Evolutionary conservation across 2,329 filamentous ascomycete genomes (phyloP).

Genomic region (Elsinoe necatrix): DNA sequence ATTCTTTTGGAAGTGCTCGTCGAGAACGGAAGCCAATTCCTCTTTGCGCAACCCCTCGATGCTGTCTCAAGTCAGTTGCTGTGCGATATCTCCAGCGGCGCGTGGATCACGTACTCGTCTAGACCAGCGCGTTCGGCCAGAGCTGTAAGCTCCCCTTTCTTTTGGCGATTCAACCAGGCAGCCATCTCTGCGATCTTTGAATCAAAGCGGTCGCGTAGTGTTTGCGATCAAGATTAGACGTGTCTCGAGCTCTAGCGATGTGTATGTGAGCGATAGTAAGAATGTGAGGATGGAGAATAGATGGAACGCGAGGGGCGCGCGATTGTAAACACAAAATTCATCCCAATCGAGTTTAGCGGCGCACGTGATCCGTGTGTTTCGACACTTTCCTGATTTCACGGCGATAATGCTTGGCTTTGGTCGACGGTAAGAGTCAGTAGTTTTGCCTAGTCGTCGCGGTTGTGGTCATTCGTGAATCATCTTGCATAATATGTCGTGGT

Average conservation of each 20-base stretch:
- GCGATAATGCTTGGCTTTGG: not conserved
- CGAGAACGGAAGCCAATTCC: conserved; percentile 68
- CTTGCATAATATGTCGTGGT: not conserved
- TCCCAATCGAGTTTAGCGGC: conserved; percentile 12
- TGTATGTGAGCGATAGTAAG: not conserved
- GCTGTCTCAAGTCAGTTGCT: conserved; percentile 6
- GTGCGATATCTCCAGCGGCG: conserved; percentile 4
- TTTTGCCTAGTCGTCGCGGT: too few relatives aligned
- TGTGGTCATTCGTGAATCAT: too few relatives aligned
- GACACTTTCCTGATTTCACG: not conserved
- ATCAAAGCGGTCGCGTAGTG: conserved; percentile 37
- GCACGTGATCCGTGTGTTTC: conserved; percentile 5
- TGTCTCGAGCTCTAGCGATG: not conserved
- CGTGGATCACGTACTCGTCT: conserved; percentile 53
- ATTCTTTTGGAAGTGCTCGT: conserved; percentile 64
- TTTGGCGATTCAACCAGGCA: conserved; percentile 70
- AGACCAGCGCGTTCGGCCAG: conserved; percentile 64
- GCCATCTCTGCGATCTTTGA: conserved; percentile 48
- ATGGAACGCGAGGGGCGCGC: conserved; percentile 11
- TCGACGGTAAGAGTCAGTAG: too few relatives aligned
- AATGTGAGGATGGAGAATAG: not conserved
- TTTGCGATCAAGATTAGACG: conserved; percentile 37
- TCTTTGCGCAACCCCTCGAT: conserved; percentile 44
- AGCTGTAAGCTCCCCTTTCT: conserved; percentile 70
- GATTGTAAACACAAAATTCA: conserved; percentile 13